Evolutionary conservation across 2,329 filamentous ascomycete genomes (phyloP).

Genomic region (Diaporthe australafricana): DNA sequence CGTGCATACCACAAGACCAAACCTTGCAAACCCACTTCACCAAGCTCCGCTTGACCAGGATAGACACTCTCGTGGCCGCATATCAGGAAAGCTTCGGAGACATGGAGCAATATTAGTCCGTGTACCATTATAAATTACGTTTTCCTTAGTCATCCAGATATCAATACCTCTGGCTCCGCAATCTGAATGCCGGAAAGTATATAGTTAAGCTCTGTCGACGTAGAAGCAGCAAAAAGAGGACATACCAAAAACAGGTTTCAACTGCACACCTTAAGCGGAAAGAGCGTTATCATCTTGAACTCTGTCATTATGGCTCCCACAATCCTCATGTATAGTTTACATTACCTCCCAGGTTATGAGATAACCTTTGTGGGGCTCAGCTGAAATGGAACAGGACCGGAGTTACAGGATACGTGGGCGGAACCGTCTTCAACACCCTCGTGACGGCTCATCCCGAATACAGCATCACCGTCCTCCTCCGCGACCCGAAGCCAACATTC

Average conservation of each 20-base stretch:
- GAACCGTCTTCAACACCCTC: not conserved
- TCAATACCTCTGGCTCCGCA: too few species aligned
- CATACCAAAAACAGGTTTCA: not conserved
- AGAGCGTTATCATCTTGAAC: too few species aligned
- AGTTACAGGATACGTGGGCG: not conserved
- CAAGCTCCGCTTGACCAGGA: not conserved
- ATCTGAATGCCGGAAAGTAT: not conserved
- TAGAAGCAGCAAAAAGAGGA: not conserved
- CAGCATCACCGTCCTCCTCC: not conserved
- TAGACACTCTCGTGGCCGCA: not conserved
- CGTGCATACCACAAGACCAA: too few species aligned
- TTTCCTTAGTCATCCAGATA: not conserved
- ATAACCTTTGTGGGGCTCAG: too few species aligned
- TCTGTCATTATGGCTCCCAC: not conserved
- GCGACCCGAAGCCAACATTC: not conserved
- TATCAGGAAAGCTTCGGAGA: not conserved
- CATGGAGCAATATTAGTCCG: slow-evolving; percentile 3
- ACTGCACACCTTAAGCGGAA: not conserved
- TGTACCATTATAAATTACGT: not conserved
- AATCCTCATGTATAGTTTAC: not conserved
- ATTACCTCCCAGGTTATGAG: too few species aligned
- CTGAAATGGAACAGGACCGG: not conserved
- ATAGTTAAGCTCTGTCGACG: not conserved
- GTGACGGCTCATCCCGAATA: not conserved
- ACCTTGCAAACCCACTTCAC: not conserved